Percentiles rank a stretch among this genome's conserved stretches.
These are phyloP conservation scores for Pleurostoma richardsiae DNA, from an alignment of 2,329 filamentous ascomycete species.

Conservation along the genomic window DNA sequence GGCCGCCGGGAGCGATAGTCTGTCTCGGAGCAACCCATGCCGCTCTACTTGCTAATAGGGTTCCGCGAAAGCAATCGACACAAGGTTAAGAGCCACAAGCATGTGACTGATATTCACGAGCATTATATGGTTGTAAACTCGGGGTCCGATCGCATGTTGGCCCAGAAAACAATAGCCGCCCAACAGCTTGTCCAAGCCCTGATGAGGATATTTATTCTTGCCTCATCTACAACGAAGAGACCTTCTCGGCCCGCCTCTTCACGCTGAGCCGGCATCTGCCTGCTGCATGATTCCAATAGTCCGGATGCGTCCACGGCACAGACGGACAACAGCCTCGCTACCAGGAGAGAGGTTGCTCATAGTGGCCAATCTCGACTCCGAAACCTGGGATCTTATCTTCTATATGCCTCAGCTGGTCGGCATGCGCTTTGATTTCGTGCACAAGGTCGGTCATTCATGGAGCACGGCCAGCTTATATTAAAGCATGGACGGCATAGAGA, in stretches of 20 bases:
- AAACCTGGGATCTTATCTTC: background rate
- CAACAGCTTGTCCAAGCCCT: background rate
- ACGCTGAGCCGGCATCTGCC: no score
- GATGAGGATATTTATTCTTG: background rate
- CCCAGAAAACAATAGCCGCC: background rate
- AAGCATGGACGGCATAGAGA: no score
- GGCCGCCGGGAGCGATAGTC: background rate
- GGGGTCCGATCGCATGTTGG: background rate
- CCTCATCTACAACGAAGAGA: background rate
- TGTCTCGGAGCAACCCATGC: background rate
- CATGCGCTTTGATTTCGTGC: no score
- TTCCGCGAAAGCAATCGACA: background rate
- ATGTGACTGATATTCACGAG: background rate
- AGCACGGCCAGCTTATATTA: no score
- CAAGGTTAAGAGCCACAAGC: background rate
- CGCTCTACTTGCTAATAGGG: background rate
- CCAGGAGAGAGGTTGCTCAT: background rate
- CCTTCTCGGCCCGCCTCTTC: no score
- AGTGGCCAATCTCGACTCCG: background rate
- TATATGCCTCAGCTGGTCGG: no score
- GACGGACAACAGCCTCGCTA: background rate
- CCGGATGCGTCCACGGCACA: background rate
- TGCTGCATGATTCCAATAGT: background rate
- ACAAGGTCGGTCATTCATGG: no score
- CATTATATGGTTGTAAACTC: background rate